Base-by-base conservation (phyloP, 495 filamentous ascomycete genomes). In the Talaromyces trachyspermus region DNA sequence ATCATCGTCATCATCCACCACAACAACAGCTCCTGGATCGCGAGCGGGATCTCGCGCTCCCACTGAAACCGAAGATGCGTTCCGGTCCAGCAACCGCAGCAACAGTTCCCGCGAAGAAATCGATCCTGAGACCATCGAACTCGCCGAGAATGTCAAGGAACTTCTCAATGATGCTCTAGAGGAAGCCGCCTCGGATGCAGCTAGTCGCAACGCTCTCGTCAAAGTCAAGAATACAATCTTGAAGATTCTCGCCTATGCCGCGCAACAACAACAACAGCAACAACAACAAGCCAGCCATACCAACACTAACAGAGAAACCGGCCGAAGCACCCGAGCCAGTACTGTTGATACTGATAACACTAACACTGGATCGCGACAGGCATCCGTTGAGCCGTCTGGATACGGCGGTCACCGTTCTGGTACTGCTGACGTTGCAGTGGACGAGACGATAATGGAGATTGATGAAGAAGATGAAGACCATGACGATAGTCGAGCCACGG, bases 131-230 rank as follows among this genome's bases (percentile, higher is more conserved):
- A 64, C 70, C 47, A 33, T 53, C 23, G 54, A 63, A 10, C 53
- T 74, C 11, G 64, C 69, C 0, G 57, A 65, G 23, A 59, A 69
- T 46, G 69, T 71, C 17, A 72, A 66, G 43, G 71, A 72, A 26
- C 55, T 81, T 6, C 72, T 88, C 18, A 77, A 75, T 26, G 63
- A 76, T 22, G 84, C 84, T 8, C 83, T 94, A 20, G 85, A 88
- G 22, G 72, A 76, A 22, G 60, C 88, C 2, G 76, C 86, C 0
- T 62, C 64, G 0, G 88, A 92, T 49, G 83, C 86, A 1, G 75
- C 85, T 7, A 73, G 82, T 42, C 73, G 83, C 6, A 92, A 90
- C 48, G 79, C 84, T 0, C 68, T 95, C 3, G 85, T 82, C 60
- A 95, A 91, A 62, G 75, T 88, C 41, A 85, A 90, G 54, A 78